Evolutionary conservation across 1,139 yeast species (phyloP).

Genomic region (Kodamaea alishanica): DNA sequence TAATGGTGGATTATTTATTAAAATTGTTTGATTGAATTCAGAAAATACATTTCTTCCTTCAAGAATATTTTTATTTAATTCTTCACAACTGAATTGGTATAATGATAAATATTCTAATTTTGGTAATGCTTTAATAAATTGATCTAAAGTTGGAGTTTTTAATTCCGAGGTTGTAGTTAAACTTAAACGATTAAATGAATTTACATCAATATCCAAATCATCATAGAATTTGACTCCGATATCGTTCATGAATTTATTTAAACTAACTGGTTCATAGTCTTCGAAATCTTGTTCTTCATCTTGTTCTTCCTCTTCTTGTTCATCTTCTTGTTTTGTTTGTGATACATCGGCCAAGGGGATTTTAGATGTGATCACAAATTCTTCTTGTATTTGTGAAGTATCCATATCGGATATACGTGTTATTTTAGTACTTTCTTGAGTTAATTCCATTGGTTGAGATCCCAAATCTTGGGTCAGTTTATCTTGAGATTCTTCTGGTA

Average conservation of each 20-base stretch:
- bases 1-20: constrained; percentile 46
- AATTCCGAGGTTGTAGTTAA: constrained; percentile 17
- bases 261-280: constrained; percentile 31
- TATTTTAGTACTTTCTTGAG: constrained; percentile 14
- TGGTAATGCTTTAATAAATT: constrained; percentile 35
- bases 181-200: constrained; percentile 23
- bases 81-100: constrained; percentile 51
- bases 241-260: constrained; percentile 43
- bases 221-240: constrained; percentile 51
- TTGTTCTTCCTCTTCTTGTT: constrained; percentile 15
- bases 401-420: constrained; percentile 2
- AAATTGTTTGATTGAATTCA: constrained; percentile 41
- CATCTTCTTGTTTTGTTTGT: constrained; percentile 7
- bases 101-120: constrained; percentile 36
- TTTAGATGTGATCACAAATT: constrained; percentile 12
- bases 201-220: constrained; percentile 42
- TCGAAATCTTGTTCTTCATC: constrained; percentile 14
- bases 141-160: constrained; percentile 17
- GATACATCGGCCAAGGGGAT: constrained; percentile 31
- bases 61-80: constrained; percentile 46
- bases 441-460: constrained; percentile 22
- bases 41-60: constrained; percentile 47
- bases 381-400: constrained; percentile 2
- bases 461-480: constrained; percentile 5
- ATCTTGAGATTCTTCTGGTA: background rate